Evolutionary conservation across 2,329 filamentous ascomycete species (phyloP).

Genomic region (Hortaea sp.): DNA sequence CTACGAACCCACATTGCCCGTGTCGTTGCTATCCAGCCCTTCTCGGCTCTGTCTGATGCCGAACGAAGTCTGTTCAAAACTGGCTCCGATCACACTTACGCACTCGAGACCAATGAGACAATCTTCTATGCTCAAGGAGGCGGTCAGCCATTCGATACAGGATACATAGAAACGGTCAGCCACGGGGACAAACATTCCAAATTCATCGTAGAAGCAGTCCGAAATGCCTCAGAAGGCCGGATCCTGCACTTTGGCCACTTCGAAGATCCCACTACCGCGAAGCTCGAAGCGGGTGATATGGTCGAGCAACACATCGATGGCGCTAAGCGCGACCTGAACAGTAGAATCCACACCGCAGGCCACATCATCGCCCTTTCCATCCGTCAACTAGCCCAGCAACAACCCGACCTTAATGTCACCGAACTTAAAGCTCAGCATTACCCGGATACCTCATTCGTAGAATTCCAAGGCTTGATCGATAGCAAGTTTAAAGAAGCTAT

Average conservation of each 20-base stretch:
- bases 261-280: not conserved
- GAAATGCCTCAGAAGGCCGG: constrained; percentile 4
- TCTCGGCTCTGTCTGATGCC: not conserved
- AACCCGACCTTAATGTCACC: not conserved
- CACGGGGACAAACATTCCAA: not conserved
- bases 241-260: constrained; percentile 12
- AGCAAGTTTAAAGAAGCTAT: constrained; percentile 4
- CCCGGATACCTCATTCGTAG: constrained; percentile 6
- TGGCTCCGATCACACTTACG: not conserved
- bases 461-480: constrained; percentile 6
- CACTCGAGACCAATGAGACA: constrained; percentile 4
- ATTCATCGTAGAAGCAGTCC: constrained; percentile 10
- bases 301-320: constrained; percentile 2
- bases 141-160: constrained; percentile 12
- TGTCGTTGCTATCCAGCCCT: not conserved
- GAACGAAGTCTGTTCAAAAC: not conserved
- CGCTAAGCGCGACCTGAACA: constrained; percentile 2
- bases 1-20: not conserved
- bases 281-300: constrained; percentile 3
- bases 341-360: constrained; percentile 3
- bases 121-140: constrained; percentile 14
- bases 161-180: constrained; percentile 3
- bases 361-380: constrained; percentile 3
- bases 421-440: constrained; percentile 7
- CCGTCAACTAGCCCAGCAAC: not conserved